phyloP scores from a whole-genome alignment of 2,329 filamentous ascomycete species.

The Ambrosiella xylebori region DNA sequence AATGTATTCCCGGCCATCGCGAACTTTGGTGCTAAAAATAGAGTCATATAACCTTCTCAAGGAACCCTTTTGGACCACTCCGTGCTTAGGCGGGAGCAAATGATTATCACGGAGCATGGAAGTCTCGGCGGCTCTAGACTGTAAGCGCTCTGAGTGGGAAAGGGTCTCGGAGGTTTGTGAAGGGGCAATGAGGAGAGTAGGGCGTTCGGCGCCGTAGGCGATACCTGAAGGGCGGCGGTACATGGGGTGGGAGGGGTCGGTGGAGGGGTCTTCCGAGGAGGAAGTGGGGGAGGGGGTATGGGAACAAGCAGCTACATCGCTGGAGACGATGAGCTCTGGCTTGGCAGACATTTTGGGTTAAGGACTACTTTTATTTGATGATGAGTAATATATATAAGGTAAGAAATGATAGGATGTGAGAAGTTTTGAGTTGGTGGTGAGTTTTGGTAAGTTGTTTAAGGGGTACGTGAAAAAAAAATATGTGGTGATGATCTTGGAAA shows the following conservation, averaged over 20 bases:
- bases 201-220: conserved; percentile 52
- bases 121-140: conserved; percentile 39
- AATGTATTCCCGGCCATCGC: conserved; percentile 11
- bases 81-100: conserved; percentile 41
- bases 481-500: too few relatives aligned
- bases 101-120: conserved; percentile 49
- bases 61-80: conserved; percentile 16
- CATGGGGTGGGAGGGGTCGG: conserved; percentile 28
- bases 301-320: conserved; percentile 16
- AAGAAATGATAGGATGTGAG: not conserved
- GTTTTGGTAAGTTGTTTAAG: too few relatives aligned
- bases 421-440: too few relatives aligned
- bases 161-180: conserved; percentile 27
- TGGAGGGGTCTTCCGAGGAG: conserved; percentile 18
- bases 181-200: conserved; percentile 37
- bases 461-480: too few relatives aligned
- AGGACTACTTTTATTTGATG: not conserved
- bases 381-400: not conserved
- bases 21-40: conserved; percentile 37
- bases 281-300: conserved; percentile 14
- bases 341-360: conserved; percentile 8
- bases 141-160: conserved; percentile 37
- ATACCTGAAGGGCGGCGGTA: conserved; percentile 68
- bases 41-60: conserved; percentile 26
- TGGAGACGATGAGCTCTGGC: conserved; percentile 27